phyloP scores from a whole-genome alignment of 2,329 filamentous ascomycete genomes.

The Cytospora leucostoma region DNA sequence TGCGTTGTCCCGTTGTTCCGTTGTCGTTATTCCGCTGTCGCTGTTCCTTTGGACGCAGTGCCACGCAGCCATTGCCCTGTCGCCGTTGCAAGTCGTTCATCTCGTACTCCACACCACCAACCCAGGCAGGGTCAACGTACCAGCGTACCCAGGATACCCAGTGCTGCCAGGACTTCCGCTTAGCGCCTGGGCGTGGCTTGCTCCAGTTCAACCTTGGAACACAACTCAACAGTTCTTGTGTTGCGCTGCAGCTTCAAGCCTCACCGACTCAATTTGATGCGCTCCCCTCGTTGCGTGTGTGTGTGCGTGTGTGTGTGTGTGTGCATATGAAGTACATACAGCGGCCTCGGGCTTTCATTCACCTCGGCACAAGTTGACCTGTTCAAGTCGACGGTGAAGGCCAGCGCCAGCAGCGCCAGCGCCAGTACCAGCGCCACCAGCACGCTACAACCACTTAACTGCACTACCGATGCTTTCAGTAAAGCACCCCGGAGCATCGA shows the following conservation, averaged over 20 bases:
- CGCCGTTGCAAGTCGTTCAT: neutral
- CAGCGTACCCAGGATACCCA: neutral
- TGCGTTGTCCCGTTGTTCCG: neutral
- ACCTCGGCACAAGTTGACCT: neutral
- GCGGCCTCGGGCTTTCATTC: neutral
- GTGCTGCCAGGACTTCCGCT: neutral
- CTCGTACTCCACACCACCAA: neutral
- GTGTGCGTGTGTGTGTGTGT: neutral
- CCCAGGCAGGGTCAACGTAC: neutral
- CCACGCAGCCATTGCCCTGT: neutral
- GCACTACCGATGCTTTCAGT: slow-evolving; percentile 8
- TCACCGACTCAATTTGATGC: neutral
- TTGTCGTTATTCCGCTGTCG: neutral
- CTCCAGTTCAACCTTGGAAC: neutral
- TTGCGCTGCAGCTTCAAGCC: slow-evolving; percentile 4
- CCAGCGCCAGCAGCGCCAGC: neutral
- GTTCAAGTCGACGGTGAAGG: neutral
- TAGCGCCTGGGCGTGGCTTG: slow-evolving; percentile 20
- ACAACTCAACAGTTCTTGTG: slow-evolving; percentile 2
- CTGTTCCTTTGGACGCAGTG: slow-evolving; percentile 2
- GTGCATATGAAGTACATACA: neutral
- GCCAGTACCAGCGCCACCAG: too few species aligned
- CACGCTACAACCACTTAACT: neutral
- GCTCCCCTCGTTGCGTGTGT: neutral
- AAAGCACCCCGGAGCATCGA: neutral